These are phyloP conservation scores for Tagetes patula DNA, from an alignment of 129 eudicot genomes.

Conservation along the genomic window DNA sequence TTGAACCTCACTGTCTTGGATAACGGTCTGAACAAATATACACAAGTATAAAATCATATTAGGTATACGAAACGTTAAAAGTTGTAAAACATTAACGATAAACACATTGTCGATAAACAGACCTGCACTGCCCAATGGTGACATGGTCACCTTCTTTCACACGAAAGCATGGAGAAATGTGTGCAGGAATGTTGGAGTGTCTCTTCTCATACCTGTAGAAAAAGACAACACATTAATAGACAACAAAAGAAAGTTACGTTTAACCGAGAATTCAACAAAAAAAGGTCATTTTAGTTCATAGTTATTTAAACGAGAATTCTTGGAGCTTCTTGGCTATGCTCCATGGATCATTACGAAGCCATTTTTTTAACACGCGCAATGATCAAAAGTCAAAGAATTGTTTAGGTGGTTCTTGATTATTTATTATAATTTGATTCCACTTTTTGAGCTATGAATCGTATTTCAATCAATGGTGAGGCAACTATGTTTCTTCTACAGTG, in stretches of 20 bases:
- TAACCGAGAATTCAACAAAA: neutral
- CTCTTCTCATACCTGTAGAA: slow-evolving; percentile 40
- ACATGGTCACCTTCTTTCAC: slow-evolving; percentile 47
- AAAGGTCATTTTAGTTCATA: too few species aligned
- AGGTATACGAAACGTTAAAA: neutral
- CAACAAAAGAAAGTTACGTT: neutral
- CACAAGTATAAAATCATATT: neutral
- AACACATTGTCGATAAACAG: neutral
- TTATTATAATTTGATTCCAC: neutral
- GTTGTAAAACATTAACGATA: neutral
- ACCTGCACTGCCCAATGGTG: slow-evolving; percentile 48
- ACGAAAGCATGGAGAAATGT: slow-evolving; percentile 47
- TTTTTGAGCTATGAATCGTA: neutral
- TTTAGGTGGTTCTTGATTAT: neutral
- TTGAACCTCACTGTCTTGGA: slow-evolving; percentile 65
- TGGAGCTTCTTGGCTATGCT: neutral
- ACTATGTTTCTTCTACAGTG: neutral
- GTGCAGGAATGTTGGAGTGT: slow-evolving; percentile 45
- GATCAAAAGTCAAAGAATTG: neutral
- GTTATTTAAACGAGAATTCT: too few species aligned
- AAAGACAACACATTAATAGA: neutral
- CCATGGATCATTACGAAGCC: neutral
- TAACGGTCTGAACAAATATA: neutral
- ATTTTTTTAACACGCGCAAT: neutral
- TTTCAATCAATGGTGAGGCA: neutral